phyloP scores from a whole-genome alignment of 257 asterid species.

The Capsicum rhomboideum region DNA sequence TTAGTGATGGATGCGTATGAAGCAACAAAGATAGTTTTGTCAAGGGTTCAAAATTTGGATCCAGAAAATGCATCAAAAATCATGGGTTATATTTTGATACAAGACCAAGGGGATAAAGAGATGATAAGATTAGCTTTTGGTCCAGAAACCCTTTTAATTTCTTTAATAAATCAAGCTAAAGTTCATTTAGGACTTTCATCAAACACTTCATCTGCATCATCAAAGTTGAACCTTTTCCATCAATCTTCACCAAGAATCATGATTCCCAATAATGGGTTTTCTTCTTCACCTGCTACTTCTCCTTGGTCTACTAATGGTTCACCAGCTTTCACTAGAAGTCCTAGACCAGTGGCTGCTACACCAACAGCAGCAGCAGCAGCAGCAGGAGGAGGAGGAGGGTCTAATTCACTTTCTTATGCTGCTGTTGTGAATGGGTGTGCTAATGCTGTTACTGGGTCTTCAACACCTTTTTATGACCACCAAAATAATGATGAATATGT shows the following conservation, averaged over 20 bases:
- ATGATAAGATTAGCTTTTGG: constrained; percentile 80
- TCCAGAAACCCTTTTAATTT: constrained; percentile 45
- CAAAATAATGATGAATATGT: not conserved
- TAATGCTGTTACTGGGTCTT: constrained; percentile 27
- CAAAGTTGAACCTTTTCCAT: constrained; percentile 33
- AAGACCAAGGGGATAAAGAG: constrained; percentile 82
- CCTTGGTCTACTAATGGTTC: constrained; percentile 30
- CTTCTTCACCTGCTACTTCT: constrained; percentile 33
- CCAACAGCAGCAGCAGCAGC: not conserved
- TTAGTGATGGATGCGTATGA: constrained; percentile 53
- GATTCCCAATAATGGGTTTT: constrained; percentile 56
- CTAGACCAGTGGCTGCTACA: constrained; percentile 2
- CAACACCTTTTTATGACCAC: constrained; percentile 32
- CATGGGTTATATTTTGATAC: constrained; percentile 77
- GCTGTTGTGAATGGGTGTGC: constrained; percentile 50
- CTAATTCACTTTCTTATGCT: constrained; percentile 34
- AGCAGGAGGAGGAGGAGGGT: not conserved
- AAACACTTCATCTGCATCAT: constrained; percentile 20
- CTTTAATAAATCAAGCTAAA: constrained; percentile 57
- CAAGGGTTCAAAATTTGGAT: constrained; percentile 72
- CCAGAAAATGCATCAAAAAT: constrained; percentile 81
- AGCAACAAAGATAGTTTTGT: constrained; percentile 65
- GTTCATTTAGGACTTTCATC: constrained; percentile 39
- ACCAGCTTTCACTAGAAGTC: constrained; percentile 23
- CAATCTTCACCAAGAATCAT: constrained; percentile 47